phyloP scores from a whole-genome alignment of 768 basidiomycete genomes.

The Calocybe cyanea region DNA sequence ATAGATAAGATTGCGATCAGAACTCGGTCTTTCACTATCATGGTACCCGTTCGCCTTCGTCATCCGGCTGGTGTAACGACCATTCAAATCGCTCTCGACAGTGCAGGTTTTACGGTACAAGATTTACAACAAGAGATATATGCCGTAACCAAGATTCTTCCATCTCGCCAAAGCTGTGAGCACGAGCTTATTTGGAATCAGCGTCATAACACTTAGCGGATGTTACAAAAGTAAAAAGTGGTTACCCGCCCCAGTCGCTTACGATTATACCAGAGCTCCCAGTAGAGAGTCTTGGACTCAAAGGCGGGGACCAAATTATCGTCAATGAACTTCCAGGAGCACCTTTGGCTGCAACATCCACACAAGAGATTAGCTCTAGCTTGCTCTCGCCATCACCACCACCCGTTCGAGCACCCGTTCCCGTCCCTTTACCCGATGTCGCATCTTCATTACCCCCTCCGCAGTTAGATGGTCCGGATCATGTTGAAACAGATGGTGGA shows the following conservation, averaged over 20 bases:
- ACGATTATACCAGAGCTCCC: conserved; percentile 72
- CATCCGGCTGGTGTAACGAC: conserved; percentile 84
- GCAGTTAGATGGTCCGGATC: conserved; percentile 41
- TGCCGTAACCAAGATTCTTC: conserved; percentile 61
- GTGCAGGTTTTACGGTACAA: conserved; percentile 53
- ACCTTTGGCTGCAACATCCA: conserved; percentile 13
- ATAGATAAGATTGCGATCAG: conserved; percentile 4
- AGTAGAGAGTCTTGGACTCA: conserved; percentile 71
- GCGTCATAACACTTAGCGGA: neutral
- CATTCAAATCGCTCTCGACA: conserved; percentile 61
- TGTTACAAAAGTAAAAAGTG: conserved; percentile 57
- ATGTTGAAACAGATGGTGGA: conserved; percentile 59
- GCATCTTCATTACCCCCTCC: conserved; percentile 8
- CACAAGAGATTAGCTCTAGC: conserved; percentile 10
- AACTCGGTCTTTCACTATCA: conserved; percentile 22
- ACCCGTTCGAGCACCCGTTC: neutral
- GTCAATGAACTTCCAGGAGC: conserved; percentile 46
- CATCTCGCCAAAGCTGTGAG: conserved; percentile 77
- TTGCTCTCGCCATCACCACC: conserved; percentile 4
- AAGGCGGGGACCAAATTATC: conserved; percentile 82
- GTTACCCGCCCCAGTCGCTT: conserved; percentile 80
- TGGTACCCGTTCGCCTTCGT: conserved; percentile 76
- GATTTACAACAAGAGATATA: conserved; percentile 76
- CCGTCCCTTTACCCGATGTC: neutral
- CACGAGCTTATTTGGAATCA: conserved; percentile 3